Evolutionary conservation across 768 basidiomycete genomes (phyloP).

Genomic region (Lactifluus piperatus): DNA sequence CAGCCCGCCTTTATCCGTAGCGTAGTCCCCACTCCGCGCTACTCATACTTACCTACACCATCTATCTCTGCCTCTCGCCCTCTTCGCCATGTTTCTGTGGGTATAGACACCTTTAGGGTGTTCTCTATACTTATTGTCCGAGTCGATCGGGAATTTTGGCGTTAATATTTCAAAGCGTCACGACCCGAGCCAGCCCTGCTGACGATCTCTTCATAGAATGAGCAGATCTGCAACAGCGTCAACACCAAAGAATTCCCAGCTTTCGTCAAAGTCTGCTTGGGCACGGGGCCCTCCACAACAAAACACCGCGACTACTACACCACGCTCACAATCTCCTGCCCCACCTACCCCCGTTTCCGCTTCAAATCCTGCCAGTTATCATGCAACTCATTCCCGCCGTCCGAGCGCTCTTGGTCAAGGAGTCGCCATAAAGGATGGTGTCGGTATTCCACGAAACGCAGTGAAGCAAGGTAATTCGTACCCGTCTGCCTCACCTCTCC

Average conservation of each 20-base stretch:
- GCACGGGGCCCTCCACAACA: constrained; percentile 71
- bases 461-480: constrained; percentile 51
- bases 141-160: neutral
- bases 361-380: constrained; percentile 35
- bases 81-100: neutral
- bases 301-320: constrained; percentile 43
- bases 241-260: constrained; percentile 63
- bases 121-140: neutral
- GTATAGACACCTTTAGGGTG: neutral
- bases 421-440: constrained; percentile 70
- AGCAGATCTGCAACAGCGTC: constrained; percentile 81
- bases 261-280: constrained; percentile 84
- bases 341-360: constrained; percentile 27
- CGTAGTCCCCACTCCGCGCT: neutral
- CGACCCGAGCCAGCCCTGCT: neutral
- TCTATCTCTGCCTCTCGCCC: neutral
- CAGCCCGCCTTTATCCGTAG: neutral
- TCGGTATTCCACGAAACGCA: constrained; percentile 59
- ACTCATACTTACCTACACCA: neutral
- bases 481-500: neutral
- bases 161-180: neutral
- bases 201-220: constrained; percentile 52
- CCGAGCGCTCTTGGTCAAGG: constrained; percentile 66
- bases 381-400: constrained; percentile 58
- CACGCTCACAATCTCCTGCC: constrained; percentile 75